phyloP scores from a whole-genome alignment of 495 filamentous ascomycete genomes.

The Xylaria flabelliformis region DNA sequence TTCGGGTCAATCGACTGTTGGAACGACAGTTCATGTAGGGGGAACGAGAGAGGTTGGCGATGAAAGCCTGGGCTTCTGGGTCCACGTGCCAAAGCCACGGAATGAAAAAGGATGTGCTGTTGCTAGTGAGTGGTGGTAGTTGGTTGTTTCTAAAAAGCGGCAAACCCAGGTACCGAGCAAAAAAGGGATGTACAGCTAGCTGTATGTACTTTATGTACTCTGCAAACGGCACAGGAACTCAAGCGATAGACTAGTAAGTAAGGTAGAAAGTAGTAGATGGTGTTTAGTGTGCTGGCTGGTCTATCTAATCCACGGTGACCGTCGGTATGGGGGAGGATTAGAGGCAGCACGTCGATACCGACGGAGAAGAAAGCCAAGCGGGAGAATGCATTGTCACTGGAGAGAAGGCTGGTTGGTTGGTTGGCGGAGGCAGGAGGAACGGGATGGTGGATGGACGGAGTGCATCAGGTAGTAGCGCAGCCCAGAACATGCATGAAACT shows the following conservation, averaged over 20 bases:
- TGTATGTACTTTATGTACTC: conserved; percentile 19
- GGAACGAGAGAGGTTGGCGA: conserved; percentile 3
- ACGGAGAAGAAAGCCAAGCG: conserved; percentile 20
- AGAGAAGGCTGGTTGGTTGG: conserved; percentile 23
- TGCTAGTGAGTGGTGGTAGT: conserved; percentile 21
- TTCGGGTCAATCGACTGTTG: not conserved
- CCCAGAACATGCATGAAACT: conserved; percentile 16
- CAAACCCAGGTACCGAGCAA: conserved; percentile 5
- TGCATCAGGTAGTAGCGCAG: conserved; percentile 17
- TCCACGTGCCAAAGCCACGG: conserved; percentile 22
- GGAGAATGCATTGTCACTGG: conserved; percentile 16
- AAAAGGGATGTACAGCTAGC: conserved; percentile 9
- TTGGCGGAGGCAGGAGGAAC: conserved; percentile 19
- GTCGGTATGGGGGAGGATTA: conserved; percentile 13
- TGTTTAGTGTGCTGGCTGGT: conserved; percentile 3
- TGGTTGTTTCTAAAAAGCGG: conserved; percentile 9
- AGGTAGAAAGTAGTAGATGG: not conserved
- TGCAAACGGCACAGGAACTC: conserved; percentile 15
- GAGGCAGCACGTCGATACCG: conserved; percentile 13
- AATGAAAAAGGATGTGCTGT: conserved; percentile 19
- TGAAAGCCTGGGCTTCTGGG: not conserved
- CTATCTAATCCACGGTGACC: conserved; percentile 7
- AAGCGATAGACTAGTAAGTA: conserved; percentile 18
- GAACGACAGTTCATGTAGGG: not conserved
- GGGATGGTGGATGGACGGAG: conserved; percentile 17